Evolutionary conservation across 768 basidiomycete species (phyloP).

Genomic region (Hemileccinum impolitum): DNA sequence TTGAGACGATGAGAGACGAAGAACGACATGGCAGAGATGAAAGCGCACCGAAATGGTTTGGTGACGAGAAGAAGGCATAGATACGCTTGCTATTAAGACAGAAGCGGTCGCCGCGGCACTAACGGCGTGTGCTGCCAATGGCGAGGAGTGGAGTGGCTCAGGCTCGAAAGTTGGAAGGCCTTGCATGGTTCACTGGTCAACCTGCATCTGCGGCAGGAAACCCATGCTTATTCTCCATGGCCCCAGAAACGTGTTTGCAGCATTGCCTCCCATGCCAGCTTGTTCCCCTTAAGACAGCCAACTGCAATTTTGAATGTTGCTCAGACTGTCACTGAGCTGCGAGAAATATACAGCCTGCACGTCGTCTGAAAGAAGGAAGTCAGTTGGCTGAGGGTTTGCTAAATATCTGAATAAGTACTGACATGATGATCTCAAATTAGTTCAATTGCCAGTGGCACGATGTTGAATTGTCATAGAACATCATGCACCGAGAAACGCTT

Average conservation of each 20-base stretch:
- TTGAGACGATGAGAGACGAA: conserved; percentile 9
- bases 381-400: not conserved
- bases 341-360: not conserved
- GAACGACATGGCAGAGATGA: conserved; percentile 12
- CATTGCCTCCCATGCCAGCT: conserved; percentile 22
- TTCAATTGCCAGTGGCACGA: not conserved
- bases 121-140: conserved; percentile 27
- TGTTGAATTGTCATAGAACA: not conserved
- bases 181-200: conserved; percentile 30
- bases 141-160: conserved; percentile 25
- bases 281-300: conserved; percentile 1
- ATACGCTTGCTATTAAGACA: conserved; percentile 28
- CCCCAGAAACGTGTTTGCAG: conserved; percentile 32
- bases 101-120: conserved; percentile 32
- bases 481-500: conserved; percentile 6
- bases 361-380: not conserved
- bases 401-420: not conserved
- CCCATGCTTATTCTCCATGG: conserved; percentile 22
- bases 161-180: conserved; percentile 29
- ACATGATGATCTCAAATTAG: not conserved
- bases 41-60: conserved; percentile 31
- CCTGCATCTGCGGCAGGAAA: conserved; percentile 19
- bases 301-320: conserved; percentile 1
- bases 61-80: conserved; percentile 24
- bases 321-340: not conserved